Evolutionary conservation across 257 asterid species (phyloP).

Genomic region (Fraxinus cuspidata): DNA sequence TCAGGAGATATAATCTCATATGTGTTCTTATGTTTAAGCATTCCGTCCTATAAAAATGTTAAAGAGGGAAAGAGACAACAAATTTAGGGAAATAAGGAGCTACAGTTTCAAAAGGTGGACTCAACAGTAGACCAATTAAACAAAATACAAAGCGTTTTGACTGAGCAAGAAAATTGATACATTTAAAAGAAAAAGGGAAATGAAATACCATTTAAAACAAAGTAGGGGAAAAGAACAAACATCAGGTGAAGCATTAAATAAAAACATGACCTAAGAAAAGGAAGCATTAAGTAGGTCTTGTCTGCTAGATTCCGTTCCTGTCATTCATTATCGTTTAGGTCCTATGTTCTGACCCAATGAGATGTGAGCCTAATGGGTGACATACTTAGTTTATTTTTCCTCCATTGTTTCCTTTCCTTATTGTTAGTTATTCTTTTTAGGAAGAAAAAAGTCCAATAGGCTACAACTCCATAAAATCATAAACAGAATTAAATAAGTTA

Average conservation of each 20-base stretch:
- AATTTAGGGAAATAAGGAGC: background rate
- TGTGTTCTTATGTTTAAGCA: constrained; percentile 87
- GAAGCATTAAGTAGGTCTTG: background rate
- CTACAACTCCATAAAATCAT: background rate
- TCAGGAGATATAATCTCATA: constrained; percentile 95
- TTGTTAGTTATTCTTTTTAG: background rate
- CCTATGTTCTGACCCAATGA: background rate
- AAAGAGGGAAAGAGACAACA: constrained; percentile 2
- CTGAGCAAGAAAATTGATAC: constrained; percentile 1
- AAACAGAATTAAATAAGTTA: background rate
- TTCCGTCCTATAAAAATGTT: constrained; percentile 73
- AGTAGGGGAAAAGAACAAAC: background rate
- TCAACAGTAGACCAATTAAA: background rate
- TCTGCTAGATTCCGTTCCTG: too few relatives aligned
- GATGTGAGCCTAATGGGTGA: background rate
- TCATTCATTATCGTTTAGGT: background rate
- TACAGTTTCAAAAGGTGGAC: background rate
- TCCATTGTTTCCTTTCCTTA: background rate
- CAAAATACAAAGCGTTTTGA: background rate
- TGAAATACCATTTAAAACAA: background rate
- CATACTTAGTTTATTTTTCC: background rate
- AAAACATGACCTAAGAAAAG: background rate
- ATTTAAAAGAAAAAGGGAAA: constrained; percentile 12
- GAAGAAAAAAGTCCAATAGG: background rate
- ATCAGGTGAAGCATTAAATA: background rate